Conservation (phyloP, 1,139 yeast genomes). For the Saccharomyces hybrid region DNA sequence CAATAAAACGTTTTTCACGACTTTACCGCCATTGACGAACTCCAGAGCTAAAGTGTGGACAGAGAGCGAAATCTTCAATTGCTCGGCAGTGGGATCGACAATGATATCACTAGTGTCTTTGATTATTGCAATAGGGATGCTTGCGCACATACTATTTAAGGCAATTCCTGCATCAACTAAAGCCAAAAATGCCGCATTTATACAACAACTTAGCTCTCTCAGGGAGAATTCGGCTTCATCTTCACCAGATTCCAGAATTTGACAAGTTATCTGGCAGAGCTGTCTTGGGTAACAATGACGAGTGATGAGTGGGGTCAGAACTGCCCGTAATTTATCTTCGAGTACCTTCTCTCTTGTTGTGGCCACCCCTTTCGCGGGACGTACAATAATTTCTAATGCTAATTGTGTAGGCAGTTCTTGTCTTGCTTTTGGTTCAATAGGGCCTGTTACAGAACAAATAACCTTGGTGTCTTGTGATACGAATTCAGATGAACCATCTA, state of each 20-base stretch:
- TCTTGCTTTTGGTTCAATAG: slow-evolving; percentile 74
- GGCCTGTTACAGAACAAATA: slow-evolving; percentile 78
- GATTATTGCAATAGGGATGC: slow-evolving; percentile 41
- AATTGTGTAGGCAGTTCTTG: slow-evolving; percentile 81
- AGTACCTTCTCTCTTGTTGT: slow-evolving; percentile 68
- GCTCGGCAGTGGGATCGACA: slow-evolving; percentile 38
- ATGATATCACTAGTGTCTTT: slow-evolving; percentile 33
- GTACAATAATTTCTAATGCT: slow-evolving; percentile 68
- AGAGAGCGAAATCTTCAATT: slow-evolving; percentile 43
- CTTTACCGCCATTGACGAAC: slow-evolving; percentile 38
- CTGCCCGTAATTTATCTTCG: slow-evolving; percentile 60
- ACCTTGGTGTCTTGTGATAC: slow-evolving; percentile 46
- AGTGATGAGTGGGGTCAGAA: slow-evolving; percentile 54
- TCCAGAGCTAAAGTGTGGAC: slow-evolving; percentile 62
- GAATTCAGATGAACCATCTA: slow-evolving; percentile 74
- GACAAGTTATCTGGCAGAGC: slow-evolving; percentile 79
- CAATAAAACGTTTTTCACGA: slow-evolving; percentile 48
- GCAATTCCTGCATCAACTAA: slow-evolving; percentile 75
- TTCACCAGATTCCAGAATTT: slow-evolving; percentile 58
- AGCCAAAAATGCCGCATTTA: slow-evolving; percentile 68
- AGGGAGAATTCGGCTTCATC: slow-evolving; percentile 32
- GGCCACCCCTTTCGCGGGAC: slow-evolving; percentile 72
- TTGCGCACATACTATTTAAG: slow-evolving; percentile 51
- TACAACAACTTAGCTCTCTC: slow-evolving; percentile 59
- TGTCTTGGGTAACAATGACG: slow-evolving; percentile 75